Evolutionary conservation across 1,139 yeast species (phyloP).

Genomic region (Candida smagusa): DNA sequence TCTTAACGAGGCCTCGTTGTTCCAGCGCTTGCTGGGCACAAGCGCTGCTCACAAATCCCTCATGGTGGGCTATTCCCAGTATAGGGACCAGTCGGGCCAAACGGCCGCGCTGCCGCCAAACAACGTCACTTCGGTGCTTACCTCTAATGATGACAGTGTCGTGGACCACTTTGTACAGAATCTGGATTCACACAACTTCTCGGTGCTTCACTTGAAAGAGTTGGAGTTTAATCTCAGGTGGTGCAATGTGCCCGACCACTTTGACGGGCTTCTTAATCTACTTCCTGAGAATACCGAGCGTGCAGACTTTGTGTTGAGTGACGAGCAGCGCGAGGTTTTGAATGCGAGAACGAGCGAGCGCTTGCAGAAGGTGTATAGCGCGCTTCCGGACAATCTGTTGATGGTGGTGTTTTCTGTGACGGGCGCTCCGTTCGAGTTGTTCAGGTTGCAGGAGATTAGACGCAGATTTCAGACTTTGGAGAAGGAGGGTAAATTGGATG

Average conservation of each 20-base stretch:
- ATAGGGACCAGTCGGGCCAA: conserved; percentile 10
- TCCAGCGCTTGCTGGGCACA: conserved; percentile 20
- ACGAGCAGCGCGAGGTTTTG: conserved; percentile 4
- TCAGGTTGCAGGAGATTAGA: conserved; percentile 41
- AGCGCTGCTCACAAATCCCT: conserved; percentile 24
- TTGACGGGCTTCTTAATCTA: conserved; percentile 9
- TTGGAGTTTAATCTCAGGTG: conserved; percentile 45
- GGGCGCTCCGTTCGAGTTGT: conserved; percentile 58
- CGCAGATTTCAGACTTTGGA: conserved; percentile 33
- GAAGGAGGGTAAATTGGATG: conserved; percentile 35
- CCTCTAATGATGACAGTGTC: conserved; percentile 58
- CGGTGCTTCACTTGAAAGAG: conserved; percentile 57
- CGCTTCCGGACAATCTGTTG: conserved; percentile 57
- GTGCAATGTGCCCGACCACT: conserved; percentile 12
- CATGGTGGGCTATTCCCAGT: conserved; percentile 33
- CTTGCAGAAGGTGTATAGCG: conserved; percentile 46
- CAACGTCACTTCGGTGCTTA: conserved; percentile 29
- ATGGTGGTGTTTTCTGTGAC: conserved; percentile 61
- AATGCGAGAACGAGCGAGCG: conserved; percentile 34
- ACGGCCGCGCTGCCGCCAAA: conserved; percentile 23
- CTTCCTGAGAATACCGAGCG: conserved; percentile 1
- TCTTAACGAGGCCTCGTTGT: conserved; percentile 32
- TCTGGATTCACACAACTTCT: conserved; percentile 39
- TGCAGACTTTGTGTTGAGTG: conserved; percentile 4
- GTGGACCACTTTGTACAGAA: conserved; percentile 38